Base-by-base conservation (phyloP, 2,329 filamentous ascomycete genomes). In the Exophiala bonariae region DNA sequence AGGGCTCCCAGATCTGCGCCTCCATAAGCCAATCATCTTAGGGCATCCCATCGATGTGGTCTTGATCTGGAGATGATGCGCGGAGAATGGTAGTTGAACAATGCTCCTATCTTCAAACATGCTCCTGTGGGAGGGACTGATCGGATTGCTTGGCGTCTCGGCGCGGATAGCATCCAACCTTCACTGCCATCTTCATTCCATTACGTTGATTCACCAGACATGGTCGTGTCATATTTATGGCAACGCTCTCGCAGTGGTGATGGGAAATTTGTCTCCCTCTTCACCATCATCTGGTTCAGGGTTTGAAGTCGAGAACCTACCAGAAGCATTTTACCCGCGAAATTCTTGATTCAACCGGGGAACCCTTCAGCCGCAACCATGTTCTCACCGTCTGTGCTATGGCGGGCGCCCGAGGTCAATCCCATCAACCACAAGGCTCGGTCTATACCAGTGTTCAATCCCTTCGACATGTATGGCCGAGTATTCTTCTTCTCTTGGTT, bases 401-500 rank as follows among this genome's bases (percentile, higher is more conserved):
- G 35, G 35, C 36, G 60, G 57, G 76, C 80, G 23, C 89, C 89
- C 32, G 81, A 86, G 65, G 72, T 95, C 70, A 95, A 95, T 66
- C 88, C 89, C 7, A 79, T 89, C 71, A 96, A 86, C 72, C 78
- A 79, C 49, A 96, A 96, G 66, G 90, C 90, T 43, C 82, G 79
- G 50, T 87, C 87, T 0, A 81, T 96, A 37, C 90, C 90, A 0
- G 66, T 88, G 14, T 72, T 96, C 52, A 95, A 95, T 65, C 80
- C 85, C 0, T 63, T 91, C 59, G 78, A 95, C 65, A 73, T 83
- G 59, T 90, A 96, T 73, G 90, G 89, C 28, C 80, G 89, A 6
- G 89, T 93, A 0, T 95, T 95, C 69, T 89, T 91, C 74, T 95
- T 95, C 71, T 87, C 86, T 1, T 93, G 87, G 83, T 78, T 90